A percentile compares a stretch with the other conserved stretches of the same genome.
phyloP scores from a whole-genome alignment of 164 flowering plant species.

The Echeveria elegans region DNA sequence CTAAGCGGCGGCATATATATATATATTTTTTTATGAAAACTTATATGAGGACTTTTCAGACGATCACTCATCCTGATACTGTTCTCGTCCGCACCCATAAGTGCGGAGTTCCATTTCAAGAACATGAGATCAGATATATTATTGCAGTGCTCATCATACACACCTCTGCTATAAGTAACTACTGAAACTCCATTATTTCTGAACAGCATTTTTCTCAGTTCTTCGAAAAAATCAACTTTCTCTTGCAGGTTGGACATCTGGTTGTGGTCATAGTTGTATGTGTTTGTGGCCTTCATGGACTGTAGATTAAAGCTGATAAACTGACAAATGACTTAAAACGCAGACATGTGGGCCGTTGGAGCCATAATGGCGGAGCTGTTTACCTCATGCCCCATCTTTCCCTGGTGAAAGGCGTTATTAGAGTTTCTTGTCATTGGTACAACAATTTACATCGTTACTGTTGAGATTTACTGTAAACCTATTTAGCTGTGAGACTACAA shows the following conservation, averaged over 20 bases:
- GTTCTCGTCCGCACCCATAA: no score
- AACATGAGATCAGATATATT: slow-evolving; percentile 80
- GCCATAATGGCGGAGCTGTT: slow-evolving; percentile 92
- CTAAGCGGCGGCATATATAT: slow-evolving; percentile 53
- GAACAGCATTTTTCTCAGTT: not conserved
- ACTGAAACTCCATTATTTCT: not conserved
- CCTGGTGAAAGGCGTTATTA: slow-evolving; percentile 91
- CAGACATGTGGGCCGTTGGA: slow-evolving; percentile 99
- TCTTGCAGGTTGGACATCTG: not conserved
- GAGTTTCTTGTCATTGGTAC: no score
- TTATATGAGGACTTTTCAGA: no score
- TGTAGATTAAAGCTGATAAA: not conserved
- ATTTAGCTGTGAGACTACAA: no score
- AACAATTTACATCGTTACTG: no score
- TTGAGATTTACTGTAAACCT: no score
- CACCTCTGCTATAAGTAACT: slow-evolving; percentile 77
- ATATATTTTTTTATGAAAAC: no score
- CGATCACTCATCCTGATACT: no score
- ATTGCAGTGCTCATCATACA: slow-evolving; percentile 70
- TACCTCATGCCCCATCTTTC: slow-evolving; percentile 79
- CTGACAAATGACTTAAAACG: not conserved
- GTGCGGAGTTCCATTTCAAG: slow-evolving; percentile 73
- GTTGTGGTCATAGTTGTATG: not conserved
- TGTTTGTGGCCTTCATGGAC: not conserved
- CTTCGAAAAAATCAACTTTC: not conserved